Base-by-base conservation (phyloP, 2,329 filamentous ascomycete genomes). In the Penicillium sp. region DNA sequence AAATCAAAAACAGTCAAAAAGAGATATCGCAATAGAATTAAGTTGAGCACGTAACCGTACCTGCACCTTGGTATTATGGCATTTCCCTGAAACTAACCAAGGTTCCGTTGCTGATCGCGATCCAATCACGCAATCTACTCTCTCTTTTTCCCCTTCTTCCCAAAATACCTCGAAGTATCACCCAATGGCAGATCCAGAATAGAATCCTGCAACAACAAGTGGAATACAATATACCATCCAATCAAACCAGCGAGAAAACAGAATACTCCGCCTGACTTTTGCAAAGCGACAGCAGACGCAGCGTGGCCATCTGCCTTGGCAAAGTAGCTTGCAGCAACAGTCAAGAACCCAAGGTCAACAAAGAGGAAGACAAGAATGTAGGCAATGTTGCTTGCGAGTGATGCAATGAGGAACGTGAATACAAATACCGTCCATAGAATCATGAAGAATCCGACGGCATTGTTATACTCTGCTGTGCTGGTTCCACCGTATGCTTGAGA, bases 381-480 rank as follows among this genome's bases (percentile, higher is more conserved):
- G 4, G 80, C 78, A 8, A 82, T 57, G 43, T 82, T 81, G 47
- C 63, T 73, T 0, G 78, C 75, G 1, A 81, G 59, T 1, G 77
- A 79, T 4, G 75, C 78, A 3, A 82, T 68, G 2, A 81, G 63
- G 59, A 82, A 81, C 16, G 77, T 77, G 13, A 80, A 60, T 11
- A 78, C 76, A 55, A 80, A 78, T 0, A 81, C 75, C 0, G 78
- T 76, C 80, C 79, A 82, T 61, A 81, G 71, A 72, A 66, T 57
- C 61, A 82, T 77, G 59, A 80, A 82, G 64, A 82, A 81, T 0
- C 80, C 80, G 2, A 82, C 67, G 2, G 79, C 79, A 53, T 83
- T 82, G 64, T 81, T 79, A 55, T 80, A 78, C 61, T 78, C 70
- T 1, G 67, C 67, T 0, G 71, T 57, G 14, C 53, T 74, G 50